Conservation (phyloP, 108 stramenopile species). For the Skeletonema potamos region DNA sequence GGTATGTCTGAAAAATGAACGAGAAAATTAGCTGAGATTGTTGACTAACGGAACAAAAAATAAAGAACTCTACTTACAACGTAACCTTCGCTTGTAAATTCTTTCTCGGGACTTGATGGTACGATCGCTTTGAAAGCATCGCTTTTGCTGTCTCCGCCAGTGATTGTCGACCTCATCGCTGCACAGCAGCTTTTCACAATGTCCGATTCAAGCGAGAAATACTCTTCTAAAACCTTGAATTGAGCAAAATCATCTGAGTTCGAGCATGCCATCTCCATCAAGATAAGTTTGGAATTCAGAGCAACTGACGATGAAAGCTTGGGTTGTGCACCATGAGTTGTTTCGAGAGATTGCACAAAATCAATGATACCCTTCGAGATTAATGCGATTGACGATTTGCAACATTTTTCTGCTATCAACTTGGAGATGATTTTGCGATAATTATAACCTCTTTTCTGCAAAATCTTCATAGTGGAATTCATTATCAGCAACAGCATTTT, state of each 20-base stretch:
- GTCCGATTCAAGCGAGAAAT: constrained; percentile 13
- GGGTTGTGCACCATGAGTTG: constrained; percentile 15
- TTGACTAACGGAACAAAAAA: not conserved
- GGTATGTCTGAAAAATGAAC: constrained; percentile 34
- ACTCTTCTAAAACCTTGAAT: constrained; percentile 31
- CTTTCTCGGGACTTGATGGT: constrained; percentile 12
- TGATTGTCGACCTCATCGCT: constrained; percentile 5
- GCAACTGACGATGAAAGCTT: constrained; percentile 13
- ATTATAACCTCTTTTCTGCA: constrained; percentile 8
- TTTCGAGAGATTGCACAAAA: constrained; percentile 4
- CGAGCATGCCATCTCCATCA: constrained; percentile 34
- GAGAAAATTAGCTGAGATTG: not conserved
- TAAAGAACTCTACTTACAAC: not conserved
- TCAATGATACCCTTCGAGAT: constrained; percentile 35
- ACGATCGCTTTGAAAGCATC: not conserved
- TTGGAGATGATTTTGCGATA: constrained; percentile 17
- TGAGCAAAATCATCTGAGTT: constrained; percentile 32
- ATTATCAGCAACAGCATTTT: constrained; percentile 26
- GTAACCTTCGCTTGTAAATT: constrained; percentile 5
- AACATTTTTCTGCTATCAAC: constrained; percentile 17
- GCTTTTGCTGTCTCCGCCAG: not conserved
- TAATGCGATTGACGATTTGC: constrained; percentile 33
- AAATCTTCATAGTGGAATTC: constrained; percentile 15
- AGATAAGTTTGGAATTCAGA: constrained; percentile 29
- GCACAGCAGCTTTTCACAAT: constrained; percentile 40